Conservation (phyloP, 352 stramenopile genomes). For the Halophytophthora polymorphica region DNA sequence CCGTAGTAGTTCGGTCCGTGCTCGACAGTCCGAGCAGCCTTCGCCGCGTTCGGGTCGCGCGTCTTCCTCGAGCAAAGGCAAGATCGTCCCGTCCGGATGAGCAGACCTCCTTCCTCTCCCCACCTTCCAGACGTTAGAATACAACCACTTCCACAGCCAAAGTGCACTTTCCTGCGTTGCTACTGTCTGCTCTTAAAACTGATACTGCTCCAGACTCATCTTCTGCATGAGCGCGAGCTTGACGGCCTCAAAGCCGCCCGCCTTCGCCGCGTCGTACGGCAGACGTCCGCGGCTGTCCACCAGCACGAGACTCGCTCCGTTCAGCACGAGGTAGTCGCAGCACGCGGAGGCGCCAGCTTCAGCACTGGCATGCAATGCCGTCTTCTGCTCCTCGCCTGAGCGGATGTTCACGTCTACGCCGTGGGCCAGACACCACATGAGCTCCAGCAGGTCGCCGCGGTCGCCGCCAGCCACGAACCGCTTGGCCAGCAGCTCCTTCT, state of each 20-base stretch:
- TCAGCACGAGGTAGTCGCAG: slow-evolving; percentile 81
- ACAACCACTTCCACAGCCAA: slow-evolving; percentile 1
- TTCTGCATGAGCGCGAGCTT: slow-evolving; percentile 69
- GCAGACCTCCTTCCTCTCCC: not conserved
- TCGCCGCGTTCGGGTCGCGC: slow-evolving; percentile 21
- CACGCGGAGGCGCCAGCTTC: slow-evolving; percentile 30
- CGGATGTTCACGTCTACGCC: slow-evolving; percentile 73
- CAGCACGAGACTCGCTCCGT: slow-evolving; percentile 66
- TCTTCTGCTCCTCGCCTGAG: slow-evolving; percentile 42
- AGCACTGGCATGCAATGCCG: slow-evolving; percentile 57
- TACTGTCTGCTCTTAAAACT: slow-evolving; percentile 28
- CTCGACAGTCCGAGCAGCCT: not conserved
- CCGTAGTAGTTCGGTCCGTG: slow-evolving; percentile 4
- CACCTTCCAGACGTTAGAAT: slow-evolving; percentile 9
- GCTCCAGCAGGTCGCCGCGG: slow-evolving; percentile 36
- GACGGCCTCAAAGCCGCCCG: slow-evolving; percentile 52
- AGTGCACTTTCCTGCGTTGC: not conserved
- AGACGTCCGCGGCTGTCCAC: slow-evolving; percentile 45
- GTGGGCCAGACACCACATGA: slow-evolving; percentile 82
- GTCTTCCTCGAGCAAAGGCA: slow-evolving; percentile 19
- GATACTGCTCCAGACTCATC: slow-evolving; percentile 65
- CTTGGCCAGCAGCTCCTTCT: slow-evolving; percentile 33
- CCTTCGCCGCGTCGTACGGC: slow-evolving; percentile 61
- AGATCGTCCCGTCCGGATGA: slow-evolving; percentile 43
- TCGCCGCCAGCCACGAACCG: slow-evolving; percentile 47